Evolutionary conservation across 345 rosid genomes (phyloP).

Genomic region (Mercurialis annua): DNA sequence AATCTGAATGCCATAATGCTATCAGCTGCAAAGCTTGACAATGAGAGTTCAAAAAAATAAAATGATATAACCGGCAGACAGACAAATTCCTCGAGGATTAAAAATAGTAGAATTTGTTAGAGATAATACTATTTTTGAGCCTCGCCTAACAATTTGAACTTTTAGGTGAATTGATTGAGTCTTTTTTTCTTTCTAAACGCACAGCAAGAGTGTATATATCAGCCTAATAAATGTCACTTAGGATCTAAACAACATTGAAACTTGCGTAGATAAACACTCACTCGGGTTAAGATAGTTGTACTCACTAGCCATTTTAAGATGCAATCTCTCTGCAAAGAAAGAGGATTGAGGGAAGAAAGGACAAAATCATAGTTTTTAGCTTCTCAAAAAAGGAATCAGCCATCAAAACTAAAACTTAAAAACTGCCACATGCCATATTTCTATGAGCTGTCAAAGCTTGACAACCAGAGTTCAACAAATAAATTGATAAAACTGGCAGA

Average conservation of each 20-base stretch:
- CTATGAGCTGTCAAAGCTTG: not conserved
- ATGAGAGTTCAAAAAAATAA: not conserved
- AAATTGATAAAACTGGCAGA: not conserved
- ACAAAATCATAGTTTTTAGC: not conserved
- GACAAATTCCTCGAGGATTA: not conserved
- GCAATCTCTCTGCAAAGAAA: constrained; percentile 59
- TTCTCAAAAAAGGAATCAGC: not conserved
- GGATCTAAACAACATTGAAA: constrained; percentile 12
- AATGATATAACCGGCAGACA: not conserved
- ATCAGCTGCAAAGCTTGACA: not conserved
- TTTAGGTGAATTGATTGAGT: too few species aligned
- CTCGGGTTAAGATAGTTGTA: constrained; percentile 89
- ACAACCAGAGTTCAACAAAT: not conserved
- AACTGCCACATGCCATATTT: not conserved
- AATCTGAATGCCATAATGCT: not conserved
- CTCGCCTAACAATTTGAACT: too few species aligned
- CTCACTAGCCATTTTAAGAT: constrained; percentile 70
- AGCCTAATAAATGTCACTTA: constrained; percentile 1
- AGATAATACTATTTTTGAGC: too few species aligned
- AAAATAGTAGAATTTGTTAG: not conserved
- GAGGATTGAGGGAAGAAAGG: too few species aligned
- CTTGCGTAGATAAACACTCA: constrained; percentile 48
- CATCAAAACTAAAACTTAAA: not conserved
- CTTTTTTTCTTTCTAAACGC: not conserved
- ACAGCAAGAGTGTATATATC: not conserved